Base-by-base conservation (phyloP, 768 basidiomycete species). In the Macrolepiota fuliginosa region DNA sequence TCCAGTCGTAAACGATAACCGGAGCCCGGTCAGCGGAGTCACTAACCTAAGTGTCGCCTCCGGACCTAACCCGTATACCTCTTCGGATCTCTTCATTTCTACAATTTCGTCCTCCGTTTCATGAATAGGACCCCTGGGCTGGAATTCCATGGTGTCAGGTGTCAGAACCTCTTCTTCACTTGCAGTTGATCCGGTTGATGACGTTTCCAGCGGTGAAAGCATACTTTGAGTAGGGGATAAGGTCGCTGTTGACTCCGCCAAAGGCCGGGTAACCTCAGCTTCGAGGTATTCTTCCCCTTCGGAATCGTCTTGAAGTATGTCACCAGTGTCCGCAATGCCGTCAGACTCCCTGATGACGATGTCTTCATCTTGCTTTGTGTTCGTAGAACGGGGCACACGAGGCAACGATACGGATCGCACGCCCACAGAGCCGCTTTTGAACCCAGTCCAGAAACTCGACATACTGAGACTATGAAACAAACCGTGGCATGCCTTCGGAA, bases 401-500 rank as follows among this genome's bases (percentile, higher is more conserved):
- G 19, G 17, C 13, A 27, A n/a, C 13, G 50, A 17, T 24, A 6
- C 4, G 24, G 22, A 5, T 13, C 12, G 19, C 13, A 50, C 42
- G 42, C 22, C 35, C 17, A 32, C 17, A 24, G 52, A 27, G 19
- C 39, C 35, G 24, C 50, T 61, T 46, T 47, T 37, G 22, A 45
- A 15, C 56, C 67, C 50, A 68, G 42, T 32, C 67, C 69, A 40
- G 65, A 49, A 37, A 56, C 67, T 52, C 35, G 63, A 39, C 62
- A 68, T 47, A 69, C 61, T 39, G 47, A 57, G 52, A 35, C 63
- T 60, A 54, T 58, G 47, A 56, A 71, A 64, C 46, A 62, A 65
- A 35, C 68, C 64, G 52, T 69, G 70, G 39, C 67, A 71, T 29
- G 66, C 64, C n/a, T 62, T 59, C 19, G 68, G 67, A 11, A 61